A percentile compares a stretch with the other conserved stretches of the same genome.
Conservation (phyloP, 805 yeast species). For the Cyberlindnera samutprakarnensis region DNA sequence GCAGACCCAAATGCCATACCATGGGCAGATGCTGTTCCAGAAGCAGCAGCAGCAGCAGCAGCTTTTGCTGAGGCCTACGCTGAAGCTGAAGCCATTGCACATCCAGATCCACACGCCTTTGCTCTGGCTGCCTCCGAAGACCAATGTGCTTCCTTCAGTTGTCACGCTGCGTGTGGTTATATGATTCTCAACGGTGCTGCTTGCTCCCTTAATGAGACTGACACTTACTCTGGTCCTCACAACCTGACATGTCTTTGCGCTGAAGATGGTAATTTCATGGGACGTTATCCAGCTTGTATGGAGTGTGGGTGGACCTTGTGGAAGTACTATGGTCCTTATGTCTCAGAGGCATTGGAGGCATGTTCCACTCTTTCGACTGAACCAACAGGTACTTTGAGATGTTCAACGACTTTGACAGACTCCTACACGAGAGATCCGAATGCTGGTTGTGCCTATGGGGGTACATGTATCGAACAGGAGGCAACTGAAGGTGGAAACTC, state of each 20-base stretch:
- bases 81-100: constrained; percentile 23
- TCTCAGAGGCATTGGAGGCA: constrained; percentile 25
- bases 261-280: constrained; percentile 20
- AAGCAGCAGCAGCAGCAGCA: constrained; percentile 17
- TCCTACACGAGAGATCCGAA: constrained; percentile 15
- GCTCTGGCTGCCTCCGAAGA: constrained; percentile 24
- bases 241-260: constrained; percentile 27
- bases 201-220: constrained; percentile 18
- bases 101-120: constrained; percentile 25
- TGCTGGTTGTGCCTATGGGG: constrained; percentile 10
- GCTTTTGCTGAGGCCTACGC: constrained; percentile 22
- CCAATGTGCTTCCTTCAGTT: constrained; percentile 24
- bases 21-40: constrained; percentile 19
- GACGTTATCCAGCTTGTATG: constrained; percentile 26
- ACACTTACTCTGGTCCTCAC: constrained; percentile 23
- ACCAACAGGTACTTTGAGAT: constrained; percentile 30
- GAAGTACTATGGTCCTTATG: constrained; percentile 28
- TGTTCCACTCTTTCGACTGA: constrained; percentile 25
- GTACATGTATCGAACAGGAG: constrained; percentile 3
- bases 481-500: constrained; percentile 1
- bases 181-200: constrained; percentile 25
- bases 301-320: constrained; percentile 36
- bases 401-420: constrained; percentile 20
- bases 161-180: constrained; percentile 30
- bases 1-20: constrained; percentile 12